A percentile compares a stretch with the other conserved stretches of the same genome.
phyloP scores from a whole-genome alignment of 129 eudicot genomes.

The Artemisia argyi region DNA sequence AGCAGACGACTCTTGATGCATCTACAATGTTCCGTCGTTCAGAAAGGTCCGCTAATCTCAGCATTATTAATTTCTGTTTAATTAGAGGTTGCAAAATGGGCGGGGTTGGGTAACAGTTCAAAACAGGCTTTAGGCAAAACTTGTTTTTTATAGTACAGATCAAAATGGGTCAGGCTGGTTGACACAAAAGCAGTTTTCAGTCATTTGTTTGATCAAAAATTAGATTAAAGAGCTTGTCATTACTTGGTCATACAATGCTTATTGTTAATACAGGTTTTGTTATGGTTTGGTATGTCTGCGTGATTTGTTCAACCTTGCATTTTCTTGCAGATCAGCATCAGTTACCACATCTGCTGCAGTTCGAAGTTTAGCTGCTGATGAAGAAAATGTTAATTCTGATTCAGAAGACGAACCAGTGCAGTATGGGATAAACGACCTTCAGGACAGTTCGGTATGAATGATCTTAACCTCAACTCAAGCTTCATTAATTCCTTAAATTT shows the following conservation, averaged over 20 bases:
- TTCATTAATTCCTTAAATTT: background rate
- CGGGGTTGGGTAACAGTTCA: too few relatives aligned
- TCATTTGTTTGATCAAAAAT: too few relatives aligned
- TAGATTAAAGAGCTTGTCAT: too few relatives aligned
- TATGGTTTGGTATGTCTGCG: too few relatives aligned
- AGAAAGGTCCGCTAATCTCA: constrained; percentile 49
- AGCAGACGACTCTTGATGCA: constrained; percentile 91
- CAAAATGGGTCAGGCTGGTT: too few relatives aligned
- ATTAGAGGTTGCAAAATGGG: background rate
- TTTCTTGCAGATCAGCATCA: constrained; percentile 69
- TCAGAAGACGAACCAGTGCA: constrained; percentile 72
- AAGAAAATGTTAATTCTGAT: constrained; percentile 76
- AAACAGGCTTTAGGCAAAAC: too few relatives aligned
- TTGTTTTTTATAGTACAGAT: too few relatives aligned
- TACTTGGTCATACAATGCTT: too few relatives aligned
- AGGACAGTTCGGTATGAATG: constrained; percentile 65
- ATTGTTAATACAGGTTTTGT: too few relatives aligned
- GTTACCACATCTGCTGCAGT: constrained; percentile 80
- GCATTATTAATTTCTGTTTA: background rate
- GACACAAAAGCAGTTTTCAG: too few relatives aligned
- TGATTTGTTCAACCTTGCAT: too few relatives aligned
- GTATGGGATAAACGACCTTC: constrained; percentile 54
- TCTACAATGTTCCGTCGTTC: constrained; percentile 67
- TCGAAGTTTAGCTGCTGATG: constrained; percentile 71
- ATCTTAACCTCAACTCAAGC: constrained; percentile 4